A percentile compares a stretch with the other conserved stretches of the same genome.
Conservation (phyloP, 2,329 filamentous ascomycete species). For the Fusarium heterosporum region DNA sequence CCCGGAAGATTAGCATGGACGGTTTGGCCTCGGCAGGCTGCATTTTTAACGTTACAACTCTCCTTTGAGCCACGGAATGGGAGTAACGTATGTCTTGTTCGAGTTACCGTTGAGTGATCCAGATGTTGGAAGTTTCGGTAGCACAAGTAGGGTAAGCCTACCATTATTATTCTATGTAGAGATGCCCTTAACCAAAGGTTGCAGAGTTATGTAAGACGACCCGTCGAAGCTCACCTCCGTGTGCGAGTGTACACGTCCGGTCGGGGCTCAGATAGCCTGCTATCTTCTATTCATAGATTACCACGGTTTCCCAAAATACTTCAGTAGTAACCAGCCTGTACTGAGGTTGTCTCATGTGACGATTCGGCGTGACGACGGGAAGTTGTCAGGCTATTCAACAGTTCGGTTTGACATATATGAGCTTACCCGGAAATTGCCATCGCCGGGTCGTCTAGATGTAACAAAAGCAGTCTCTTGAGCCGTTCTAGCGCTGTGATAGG, state of each 20-base stretch:
- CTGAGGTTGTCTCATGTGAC: not conserved
- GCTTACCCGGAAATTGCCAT: constrained; percentile 24
- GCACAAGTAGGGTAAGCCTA: constrained; percentile 17
- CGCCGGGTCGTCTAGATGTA: constrained; percentile 23
- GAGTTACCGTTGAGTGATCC: constrained; percentile 13
- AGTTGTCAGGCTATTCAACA: constrained; percentile 16
- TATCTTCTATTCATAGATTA: not conserved
- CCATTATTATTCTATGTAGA: not conserved
- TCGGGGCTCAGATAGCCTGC: not conserved
- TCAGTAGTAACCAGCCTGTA: not conserved
- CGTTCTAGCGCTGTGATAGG: constrained; percentile 15
- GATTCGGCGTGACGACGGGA: constrained; percentile 1
- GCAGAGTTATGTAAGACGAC: not conserved
- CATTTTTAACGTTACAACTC: constrained; percentile 31
- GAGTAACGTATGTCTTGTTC: constrained; percentile 20
- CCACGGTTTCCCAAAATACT: not conserved
- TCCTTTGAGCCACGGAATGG: constrained; percentile 27
- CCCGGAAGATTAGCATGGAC: constrained; percentile 42
- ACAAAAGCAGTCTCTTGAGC: constrained; percentile 39
- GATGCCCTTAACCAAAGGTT: not conserved
- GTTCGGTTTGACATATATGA: constrained; percentile 14
- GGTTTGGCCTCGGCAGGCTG: constrained; percentile 35
- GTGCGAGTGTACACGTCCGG: not conserved
- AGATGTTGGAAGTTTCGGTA: constrained; percentile 3
- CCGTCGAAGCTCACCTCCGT: not conserved